These are phyloP conservation scores for Pharus latifolius DNA, from an alignment of 176 grass and related monocot genomes.

Conservation along the genomic window DNA sequence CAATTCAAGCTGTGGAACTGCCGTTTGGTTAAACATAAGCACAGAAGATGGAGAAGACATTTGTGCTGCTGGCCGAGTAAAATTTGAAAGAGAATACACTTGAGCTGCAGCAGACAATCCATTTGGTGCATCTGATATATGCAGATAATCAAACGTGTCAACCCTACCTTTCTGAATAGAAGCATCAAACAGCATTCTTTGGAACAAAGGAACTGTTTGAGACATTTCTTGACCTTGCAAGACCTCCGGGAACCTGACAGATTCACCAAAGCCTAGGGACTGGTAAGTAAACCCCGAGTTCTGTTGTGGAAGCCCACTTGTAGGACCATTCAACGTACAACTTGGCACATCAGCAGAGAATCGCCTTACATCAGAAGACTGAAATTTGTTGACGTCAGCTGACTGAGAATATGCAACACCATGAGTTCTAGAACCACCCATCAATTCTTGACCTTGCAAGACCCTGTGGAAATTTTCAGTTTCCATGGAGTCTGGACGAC, in stretches of 20 bases:
- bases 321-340: constrained; percentile 9
- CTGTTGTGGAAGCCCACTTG: not conserved
- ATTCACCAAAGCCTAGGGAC: constrained; percentile 54
- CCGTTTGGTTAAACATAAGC: constrained; percentile 53
- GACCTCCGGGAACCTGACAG: constrained; percentile 75
- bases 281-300: constrained; percentile 30
- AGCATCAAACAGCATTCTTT: constrained; percentile 5
- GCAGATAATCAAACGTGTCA: constrained; percentile 15
- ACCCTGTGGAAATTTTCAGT: constrained; percentile 62
- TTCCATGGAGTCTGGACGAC: constrained; percentile 43
- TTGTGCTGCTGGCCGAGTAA: constrained; percentile 23
- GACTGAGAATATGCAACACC: constrained; percentile 15
- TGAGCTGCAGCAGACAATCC: constrained; percentile 4
- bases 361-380: not conserved
- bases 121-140: not conserved
- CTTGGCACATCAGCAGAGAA: constrained; percentile 14
- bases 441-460: constrained; percentile 99
- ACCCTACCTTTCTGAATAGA: constrained; percentile 5
- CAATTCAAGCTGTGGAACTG: not conserved
- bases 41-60: constrained; percentile 64
- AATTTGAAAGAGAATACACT: constrained; percentile 18
- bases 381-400: constrained; percentile 1
- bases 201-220: constrained; percentile 17
- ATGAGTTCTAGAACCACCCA: constrained; percentile 34
- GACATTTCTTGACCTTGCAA: constrained; percentile 99